Evolutionary conservation across 345 rosid genomes (phyloP).

Genomic region (Salix suchowensis): DNA sequence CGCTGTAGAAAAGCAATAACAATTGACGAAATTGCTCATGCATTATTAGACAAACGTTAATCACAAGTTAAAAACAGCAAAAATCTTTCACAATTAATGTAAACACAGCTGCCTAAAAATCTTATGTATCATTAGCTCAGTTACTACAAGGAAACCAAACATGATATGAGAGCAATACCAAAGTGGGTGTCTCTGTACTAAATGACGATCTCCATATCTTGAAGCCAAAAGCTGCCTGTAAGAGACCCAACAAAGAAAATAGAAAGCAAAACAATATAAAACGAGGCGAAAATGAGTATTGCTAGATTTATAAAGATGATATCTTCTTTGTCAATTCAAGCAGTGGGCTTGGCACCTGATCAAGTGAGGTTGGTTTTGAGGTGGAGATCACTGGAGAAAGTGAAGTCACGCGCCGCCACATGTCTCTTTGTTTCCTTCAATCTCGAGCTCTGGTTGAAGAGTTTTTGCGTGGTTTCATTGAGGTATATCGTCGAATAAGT

Average conservation of each 20-base stretch:
- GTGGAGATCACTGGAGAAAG: constrained; percentile 54
- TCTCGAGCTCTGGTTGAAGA: neutral
- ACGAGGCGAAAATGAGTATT: neutral
- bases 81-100: too few relatives aligned
- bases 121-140: too few relatives aligned
- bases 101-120: too few relatives aligned
- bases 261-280: neutral
- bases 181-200: constrained; percentile 31
- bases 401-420: constrained; percentile 79
- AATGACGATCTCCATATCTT: constrained; percentile 32
- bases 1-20: too few relatives aligned
- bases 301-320: neutral
- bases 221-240: constrained; percentile 38
- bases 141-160: neutral
- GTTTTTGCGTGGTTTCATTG: constrained; percentile 1
- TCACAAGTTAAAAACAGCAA: too few relatives aligned
- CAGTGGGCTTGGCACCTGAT: constrained; percentile 34
- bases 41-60: too few relatives aligned
- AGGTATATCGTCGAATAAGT: constrained; percentile 39
- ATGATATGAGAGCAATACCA: constrained; percentile 31
- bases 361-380: constrained; percentile 33
- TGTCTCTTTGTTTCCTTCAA: constrained; percentile 11
- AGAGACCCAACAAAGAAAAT: neutral
- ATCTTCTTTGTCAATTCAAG: neutral
- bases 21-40: too few relatives aligned